Base-by-base conservation (phyloP, 805 yeast species). In the Clavispora fructus region DNA sequence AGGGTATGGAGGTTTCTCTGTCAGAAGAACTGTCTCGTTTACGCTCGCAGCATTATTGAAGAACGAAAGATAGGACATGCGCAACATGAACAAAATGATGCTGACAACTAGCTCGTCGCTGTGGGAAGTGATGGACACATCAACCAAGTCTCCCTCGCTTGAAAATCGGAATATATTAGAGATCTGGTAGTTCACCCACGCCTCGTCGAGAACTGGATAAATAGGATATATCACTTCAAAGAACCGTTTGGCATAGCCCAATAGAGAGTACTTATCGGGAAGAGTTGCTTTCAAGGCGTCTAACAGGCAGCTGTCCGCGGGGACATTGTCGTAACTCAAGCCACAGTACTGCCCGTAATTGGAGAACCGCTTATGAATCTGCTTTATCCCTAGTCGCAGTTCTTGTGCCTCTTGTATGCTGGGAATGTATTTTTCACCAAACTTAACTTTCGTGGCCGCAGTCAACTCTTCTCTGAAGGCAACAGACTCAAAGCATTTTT, bases 181-280 rank as follows among this genome's bases (percentile, higher is more conserved):
- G 5, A 46, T 39, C 27, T 47, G 48, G 27, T 28, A 30, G 31
- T 27, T 31, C 6, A 49, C 32, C 52, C 51, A 47, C 10, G 31
- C 39, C 39, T 55, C 57, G 32, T 55, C 57, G 27, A 55, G 39
- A 6, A 53, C 40, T 7, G 58, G 57, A 30, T 47, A 53, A 12
- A 46, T 11, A 7, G 57, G 58, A 43, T 55, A 55, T 3, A 55
- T 37, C 29, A 41, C 49, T n/a, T 46, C 42, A 41, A 55, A 55
- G 28, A 53, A 55, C 11, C 49, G 48, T 12, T 38, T 38, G 33
- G 55, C 29, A 39, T 49, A 52, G 12, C 51, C 53, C 12, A 45
- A 14, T 3, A 52, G 11, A 6, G 43, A 47, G n/a, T 35, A 38
- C 28, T 38, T 39, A 7, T 29, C 39, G 0, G 61, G 62, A 9